A percentile compares a stretch with the other conserved stretches of the same genome.
Evolutionary conservation across 495 filamentous ascomycete species (phyloP).

Genomic region (Aspergillus mulundensis): DNA sequence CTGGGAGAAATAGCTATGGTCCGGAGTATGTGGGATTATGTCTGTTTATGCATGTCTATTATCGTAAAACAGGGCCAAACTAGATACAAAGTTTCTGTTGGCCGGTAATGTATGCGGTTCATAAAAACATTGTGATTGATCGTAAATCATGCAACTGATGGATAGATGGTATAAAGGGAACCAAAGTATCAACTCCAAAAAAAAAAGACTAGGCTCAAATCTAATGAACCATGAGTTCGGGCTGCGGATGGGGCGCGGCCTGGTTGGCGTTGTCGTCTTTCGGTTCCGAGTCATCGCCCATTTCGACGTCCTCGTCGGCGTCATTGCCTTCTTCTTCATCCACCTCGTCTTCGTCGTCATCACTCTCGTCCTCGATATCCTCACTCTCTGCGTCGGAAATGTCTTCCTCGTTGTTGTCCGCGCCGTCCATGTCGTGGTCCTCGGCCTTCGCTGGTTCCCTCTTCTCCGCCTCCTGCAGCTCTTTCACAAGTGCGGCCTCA

Average conservation of each 20-base stretch:
- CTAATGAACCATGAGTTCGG: conserved; percentile 52
- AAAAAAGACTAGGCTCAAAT: neutral
- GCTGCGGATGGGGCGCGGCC: conserved; percentile 35
- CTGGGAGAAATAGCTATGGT: neutral
- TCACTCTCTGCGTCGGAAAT: conserved; percentile 84
- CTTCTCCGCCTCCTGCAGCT: conserved; percentile 56
- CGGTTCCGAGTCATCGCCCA: conserved; percentile 60
- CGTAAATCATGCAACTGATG: conserved; percentile 23
- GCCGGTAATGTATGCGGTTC: conserved; percentile 18
- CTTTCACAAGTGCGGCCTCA: conserved; percentile 50
- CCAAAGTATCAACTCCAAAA: conserved; percentile 1
- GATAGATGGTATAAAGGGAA: conserved; percentile 2
- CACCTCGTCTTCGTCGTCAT: conserved; percentile 80
- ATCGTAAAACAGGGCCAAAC: conserved; percentile 12
- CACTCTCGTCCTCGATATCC: conserved; percentile 93
- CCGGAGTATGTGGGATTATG: neutral
- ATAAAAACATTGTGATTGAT: conserved; percentile 35
- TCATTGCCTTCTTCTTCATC: conserved; percentile 67
- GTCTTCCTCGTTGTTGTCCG: conserved; percentile 67
- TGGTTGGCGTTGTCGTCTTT: conserved; percentile 37
- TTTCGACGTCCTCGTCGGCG: conserved; percentile 79
- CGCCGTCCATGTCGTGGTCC: conserved; percentile 82
- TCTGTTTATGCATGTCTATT: conserved; percentile 27
- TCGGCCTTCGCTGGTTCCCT: conserved; percentile 43
- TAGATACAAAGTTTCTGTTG: conserved; percentile 15